phyloP scores from a whole-genome alignment of 2,329 filamentous ascomycete genomes.

The Atkinsonella texensis region DNA sequence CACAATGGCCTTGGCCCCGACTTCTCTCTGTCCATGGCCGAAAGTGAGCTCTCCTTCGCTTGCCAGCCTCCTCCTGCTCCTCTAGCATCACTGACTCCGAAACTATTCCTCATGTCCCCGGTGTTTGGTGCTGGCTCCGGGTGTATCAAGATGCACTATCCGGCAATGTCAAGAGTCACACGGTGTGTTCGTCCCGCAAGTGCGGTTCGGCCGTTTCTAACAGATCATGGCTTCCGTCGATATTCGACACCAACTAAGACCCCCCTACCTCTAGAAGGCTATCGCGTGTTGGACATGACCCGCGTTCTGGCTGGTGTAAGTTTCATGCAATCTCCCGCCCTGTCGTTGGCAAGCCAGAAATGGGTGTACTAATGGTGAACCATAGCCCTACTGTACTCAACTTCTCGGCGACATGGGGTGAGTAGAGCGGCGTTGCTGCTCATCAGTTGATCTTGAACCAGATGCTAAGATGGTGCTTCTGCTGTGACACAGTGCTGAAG shows the following conservation, averaged over 20 bases:
- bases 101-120: background rate
- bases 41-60: background rate
- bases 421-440: slow-evolving; percentile 14
- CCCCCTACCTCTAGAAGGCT: slow-evolving; percentile 62
- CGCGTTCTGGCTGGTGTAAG: slow-evolving; percentile 85
- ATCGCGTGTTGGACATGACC: slow-evolving; percentile 91
- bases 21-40: background rate
- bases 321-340: slow-evolving; percentile 11
- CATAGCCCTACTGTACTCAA: slow-evolving; percentile 82
- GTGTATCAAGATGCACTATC: background rate
- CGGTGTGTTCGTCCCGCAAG: slow-evolving; percentile 3
- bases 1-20: background rate
- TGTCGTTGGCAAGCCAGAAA: background rate
- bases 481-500: slow-evolving; percentile 56
- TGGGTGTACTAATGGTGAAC: background rate
- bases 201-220: background rate
- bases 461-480: background rate
- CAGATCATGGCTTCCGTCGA: slow-evolving; percentile 11
- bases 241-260: slow-evolving; percentile 15
- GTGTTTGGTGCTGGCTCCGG: background rate
- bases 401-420: slow-evolving; percentile 94
- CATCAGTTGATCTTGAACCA: background rate
- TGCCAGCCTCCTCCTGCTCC: background rate
- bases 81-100: background rate
- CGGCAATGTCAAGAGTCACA: slow-evolving; percentile 7